phyloP scores from a whole-genome alignment of 2,329 filamentous ascomycete genomes.

The Phialocephala subalpina region DNA sequence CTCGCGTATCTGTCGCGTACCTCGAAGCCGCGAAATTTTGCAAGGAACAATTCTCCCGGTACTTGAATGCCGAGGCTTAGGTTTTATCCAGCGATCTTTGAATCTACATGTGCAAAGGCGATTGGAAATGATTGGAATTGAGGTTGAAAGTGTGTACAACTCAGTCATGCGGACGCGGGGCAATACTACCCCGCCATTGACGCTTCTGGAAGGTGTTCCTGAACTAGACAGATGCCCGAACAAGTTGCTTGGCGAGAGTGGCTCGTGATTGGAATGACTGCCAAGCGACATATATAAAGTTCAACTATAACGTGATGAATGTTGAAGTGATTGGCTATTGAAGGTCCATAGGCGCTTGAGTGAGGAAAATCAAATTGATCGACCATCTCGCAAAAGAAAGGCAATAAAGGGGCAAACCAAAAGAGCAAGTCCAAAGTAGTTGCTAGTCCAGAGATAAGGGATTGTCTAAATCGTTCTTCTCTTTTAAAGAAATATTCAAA shows the following conservation, averaged over 20 bases:
- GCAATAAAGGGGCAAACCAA: no score
- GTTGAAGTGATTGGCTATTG: neutral
- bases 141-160: neutral
- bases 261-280: neutral
- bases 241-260: neutral
- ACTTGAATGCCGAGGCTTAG: neutral
- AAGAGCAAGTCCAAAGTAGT: no score
- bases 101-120: neutral
- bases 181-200: neutral
- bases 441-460: no score
- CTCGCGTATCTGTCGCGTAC: conserved; percentile 4
- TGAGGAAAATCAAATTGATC: neutral
- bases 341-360: neutral
- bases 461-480: no score
- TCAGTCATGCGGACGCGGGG: neutral
- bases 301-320: neutral
- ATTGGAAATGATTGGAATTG: neutral
- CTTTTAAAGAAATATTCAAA: no score
- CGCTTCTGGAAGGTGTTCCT: neutral
- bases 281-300: neutral
- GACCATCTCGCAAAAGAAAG: no score
- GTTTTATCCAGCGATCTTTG: neutral
- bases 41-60: neutral
- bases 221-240: neutral
- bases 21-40: neutral